Base-by-base conservation (phyloP, 495 filamentous ascomycete species). In the Aspergillus baeticus region DNA sequence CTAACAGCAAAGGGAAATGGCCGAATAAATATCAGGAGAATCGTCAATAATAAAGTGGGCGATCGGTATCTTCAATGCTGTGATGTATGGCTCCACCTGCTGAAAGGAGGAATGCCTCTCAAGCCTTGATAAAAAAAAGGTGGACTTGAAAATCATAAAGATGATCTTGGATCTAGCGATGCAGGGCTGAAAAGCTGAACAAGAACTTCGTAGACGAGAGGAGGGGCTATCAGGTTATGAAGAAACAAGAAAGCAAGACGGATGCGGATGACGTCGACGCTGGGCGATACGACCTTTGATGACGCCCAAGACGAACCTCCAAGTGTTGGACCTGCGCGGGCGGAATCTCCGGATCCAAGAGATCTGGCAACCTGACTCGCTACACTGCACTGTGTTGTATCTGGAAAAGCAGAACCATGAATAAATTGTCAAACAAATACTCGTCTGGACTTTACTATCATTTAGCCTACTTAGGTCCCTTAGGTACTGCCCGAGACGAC, bases 211-310 rank as follows among this genome's bases (percentile, higher is more conserved):
- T 29, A 42, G 37, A 17, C 20, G 31, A 29, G 23, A 49, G 34
- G 39, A 54, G 59, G 51, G 59, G 4, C n/a, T n/a, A n/a, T 29
- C 26, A 29, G 26, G 50, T 54, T 54, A 49, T 34, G 45, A 57
- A 51, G 13, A 46, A 50, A 18, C 5, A 29, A 29, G 26, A 29
- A 29, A 31, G 6, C 13, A 34, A 20, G 22, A 55, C 61, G 52
- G 47, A 58, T 60, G 47, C 53, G 59, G 63, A 68, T 68, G 65
- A 68, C 65, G 65, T 68, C 65, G 60, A 62, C 60, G 29, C 53
- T 55, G 47, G 60, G 50, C 51, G 51, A 59, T 64, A 60, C 62
- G 62, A 63, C 62, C 61, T 48, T 62, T 45, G 31, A 62, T 64
- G 64, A 63, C 59, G 59, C 45, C 45, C 51, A 56, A 58, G 47